phyloP scores from a whole-genome alignment of 2,329 filamentous ascomycete species.

The Aspergillus aculeatinus region DNA sequence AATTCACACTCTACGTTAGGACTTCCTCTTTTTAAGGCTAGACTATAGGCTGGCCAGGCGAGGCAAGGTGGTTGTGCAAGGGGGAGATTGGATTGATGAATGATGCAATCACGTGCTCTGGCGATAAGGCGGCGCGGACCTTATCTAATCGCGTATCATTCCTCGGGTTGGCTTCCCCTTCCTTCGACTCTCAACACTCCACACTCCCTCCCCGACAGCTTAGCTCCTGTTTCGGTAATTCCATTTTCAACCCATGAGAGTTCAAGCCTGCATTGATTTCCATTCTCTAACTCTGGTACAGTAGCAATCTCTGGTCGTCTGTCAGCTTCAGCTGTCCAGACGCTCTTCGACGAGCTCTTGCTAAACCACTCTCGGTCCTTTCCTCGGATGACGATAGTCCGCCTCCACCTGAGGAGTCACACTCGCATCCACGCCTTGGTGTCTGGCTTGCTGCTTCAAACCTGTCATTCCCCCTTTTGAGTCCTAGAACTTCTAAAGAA shows the following conservation, averaged over 20 bases:
- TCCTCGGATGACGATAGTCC: background rate
- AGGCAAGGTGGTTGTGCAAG: background rate
- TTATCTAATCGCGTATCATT: background rate
- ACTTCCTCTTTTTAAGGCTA: background rate
- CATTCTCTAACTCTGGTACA: background rate
- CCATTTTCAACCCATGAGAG: background rate
- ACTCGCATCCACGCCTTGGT: background rate
- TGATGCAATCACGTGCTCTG: background rate
- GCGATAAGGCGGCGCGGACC: background rate
- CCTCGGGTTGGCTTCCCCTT: background rate
- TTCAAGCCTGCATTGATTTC: background rate
- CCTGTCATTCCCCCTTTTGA: background rate
- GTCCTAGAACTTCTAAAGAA: background rate
- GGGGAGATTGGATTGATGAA: background rate
- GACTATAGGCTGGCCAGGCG: too few relatives aligned
- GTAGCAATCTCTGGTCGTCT: background rate
- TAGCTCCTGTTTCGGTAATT: background rate
- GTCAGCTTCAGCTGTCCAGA: background rate
- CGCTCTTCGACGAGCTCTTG: background rate
- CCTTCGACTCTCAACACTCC: background rate
- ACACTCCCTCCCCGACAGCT: background rate
- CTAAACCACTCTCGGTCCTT: background rate
- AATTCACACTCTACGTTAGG: constrained; percentile 1
- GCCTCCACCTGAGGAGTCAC: background rate
- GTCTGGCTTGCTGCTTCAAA: background rate